Percentiles rank a stretch among this genome's conserved stretches.
Conservation (phyloP, 345 rosid species). For the Rhizophora mangle region DNA sequence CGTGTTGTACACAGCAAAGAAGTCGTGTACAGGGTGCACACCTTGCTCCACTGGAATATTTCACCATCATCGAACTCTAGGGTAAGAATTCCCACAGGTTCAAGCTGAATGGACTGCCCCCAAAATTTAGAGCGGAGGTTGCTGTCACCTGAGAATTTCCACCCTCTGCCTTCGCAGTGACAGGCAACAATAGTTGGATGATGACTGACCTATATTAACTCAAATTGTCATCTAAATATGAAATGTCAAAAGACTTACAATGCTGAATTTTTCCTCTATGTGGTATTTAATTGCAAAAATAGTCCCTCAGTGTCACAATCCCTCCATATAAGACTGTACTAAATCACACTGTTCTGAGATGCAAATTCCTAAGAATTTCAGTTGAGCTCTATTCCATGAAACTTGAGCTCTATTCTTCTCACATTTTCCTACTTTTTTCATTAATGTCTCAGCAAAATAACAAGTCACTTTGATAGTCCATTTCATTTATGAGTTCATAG, state of each 20-base stretch:
- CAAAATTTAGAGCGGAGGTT: slow-evolving; percentile 89
- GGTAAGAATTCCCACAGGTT: slow-evolving; percentile 82
- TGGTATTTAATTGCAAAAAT: background rate
- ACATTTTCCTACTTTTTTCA: too few species aligned
- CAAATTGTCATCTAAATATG: slow-evolving; percentile 4
- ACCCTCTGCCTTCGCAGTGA: slow-evolving; percentile 96
- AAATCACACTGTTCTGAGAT: too few species aligned
- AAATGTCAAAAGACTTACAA: background rate
- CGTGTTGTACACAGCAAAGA: slow-evolving; percentile 6
- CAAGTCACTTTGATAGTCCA: too few species aligned
- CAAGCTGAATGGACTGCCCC: slow-evolving; percentile 98
- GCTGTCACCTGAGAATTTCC: slow-evolving; percentile 98
- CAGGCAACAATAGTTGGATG: slow-evolving; percentile 96
- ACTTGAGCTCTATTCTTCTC: too few species aligned
- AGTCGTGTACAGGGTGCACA: slow-evolving; percentile 13
- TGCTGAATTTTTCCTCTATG: too few species aligned
- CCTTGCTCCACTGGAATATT: slow-evolving; percentile 97
- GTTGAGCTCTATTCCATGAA: too few species aligned
- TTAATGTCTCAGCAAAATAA: too few species aligned
- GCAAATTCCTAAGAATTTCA: too few species aligned
- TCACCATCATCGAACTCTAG: slow-evolving; percentile 97
- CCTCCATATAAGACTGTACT: too few species aligned
- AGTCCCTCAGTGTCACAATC: too few species aligned
- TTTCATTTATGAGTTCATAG: background rate
- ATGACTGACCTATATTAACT: slow-evolving; percentile 77